Conservation (phyloP, 2,329 filamentous ascomycete genomes). For the Trichoderma sp. region DNA sequence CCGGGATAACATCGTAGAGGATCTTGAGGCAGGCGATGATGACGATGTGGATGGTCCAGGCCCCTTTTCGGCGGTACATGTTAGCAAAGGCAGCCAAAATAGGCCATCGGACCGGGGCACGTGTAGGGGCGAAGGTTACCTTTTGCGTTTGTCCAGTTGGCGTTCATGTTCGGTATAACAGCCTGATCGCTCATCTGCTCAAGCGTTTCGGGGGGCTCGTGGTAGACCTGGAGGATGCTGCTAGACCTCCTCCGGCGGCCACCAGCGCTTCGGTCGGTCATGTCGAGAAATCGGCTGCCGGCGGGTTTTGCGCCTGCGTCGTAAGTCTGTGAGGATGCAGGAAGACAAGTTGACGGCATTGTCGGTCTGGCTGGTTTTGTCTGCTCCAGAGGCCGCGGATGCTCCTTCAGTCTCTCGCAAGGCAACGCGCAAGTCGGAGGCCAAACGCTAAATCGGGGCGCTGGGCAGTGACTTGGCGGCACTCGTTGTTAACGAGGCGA, state of each 20-base stretch:
- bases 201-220: conserved; percentile 92
- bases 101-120: conserved; percentile 27
- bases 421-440: conserved; percentile 13
- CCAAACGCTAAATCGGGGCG: conserved; percentile 13
- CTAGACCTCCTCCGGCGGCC: conserved; percentile 90
- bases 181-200: conserved; percentile 98
- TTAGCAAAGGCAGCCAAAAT: not conserved
- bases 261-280: conserved; percentile 59
- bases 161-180: conserved; percentile 90
- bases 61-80: conserved; percentile 56
- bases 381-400: conserved; percentile 3
- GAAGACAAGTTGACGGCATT: conserved; percentile 91
- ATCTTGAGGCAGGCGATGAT: conserved; percentile 91
- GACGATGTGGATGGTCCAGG: conserved; percentile 96
- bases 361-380: conserved; percentile 28
- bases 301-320: conserved; percentile 73
- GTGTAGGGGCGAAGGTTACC: conserved; percentile 53
- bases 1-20: conserved; percentile 93
- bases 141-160: conserved; percentile 99
- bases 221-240: conserved; percentile 88
- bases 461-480: not conserved
- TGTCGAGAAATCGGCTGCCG: conserved; percentile 58
- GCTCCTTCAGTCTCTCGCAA: conserved; percentile 15
- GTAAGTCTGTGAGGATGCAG: conserved; percentile 78
- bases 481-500: not conserved